These are phyloP conservation scores for Rhodotorula diobovata DNA, from an alignment of 768 basidiomycete genomes.

Conservation along the genomic window DNA sequence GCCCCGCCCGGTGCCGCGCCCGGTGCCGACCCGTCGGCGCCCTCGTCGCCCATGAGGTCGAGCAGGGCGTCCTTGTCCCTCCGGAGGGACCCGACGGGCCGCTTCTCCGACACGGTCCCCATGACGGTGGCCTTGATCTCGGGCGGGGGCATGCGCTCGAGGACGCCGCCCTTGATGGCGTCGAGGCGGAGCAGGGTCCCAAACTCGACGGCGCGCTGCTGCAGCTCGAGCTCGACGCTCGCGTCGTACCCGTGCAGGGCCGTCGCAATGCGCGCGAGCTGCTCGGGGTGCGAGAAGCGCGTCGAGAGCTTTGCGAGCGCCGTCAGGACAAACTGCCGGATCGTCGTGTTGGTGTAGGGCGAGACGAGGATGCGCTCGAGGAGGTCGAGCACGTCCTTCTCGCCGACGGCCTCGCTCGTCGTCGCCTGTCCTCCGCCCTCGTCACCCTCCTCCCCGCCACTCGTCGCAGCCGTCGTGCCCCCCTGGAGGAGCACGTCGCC, in stretches of 20 bases:
- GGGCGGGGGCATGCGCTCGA: constrained; percentile 98
- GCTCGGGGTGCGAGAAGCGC: constrained; percentile 60
- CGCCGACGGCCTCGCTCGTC: constrained; percentile 61
- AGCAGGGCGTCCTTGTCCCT: constrained; percentile 63
- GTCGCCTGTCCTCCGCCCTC: constrained; percentile 65
- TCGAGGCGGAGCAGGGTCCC: constrained; percentile 67
- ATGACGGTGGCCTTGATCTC: constrained; percentile 96
- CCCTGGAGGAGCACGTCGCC: constrained; percentile 81
- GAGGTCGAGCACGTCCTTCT: constrained; percentile 79
- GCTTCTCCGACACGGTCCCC: constrained; percentile 85
- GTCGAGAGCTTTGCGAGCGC: constrained; percentile 85
- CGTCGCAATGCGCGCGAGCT: constrained; percentile 73
- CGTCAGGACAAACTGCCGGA: constrained; percentile 85
- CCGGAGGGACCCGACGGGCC: constrained; percentile 86
- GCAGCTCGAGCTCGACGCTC: constrained; percentile 86
- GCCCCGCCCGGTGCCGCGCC: constrained; percentile 47
- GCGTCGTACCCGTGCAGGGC: constrained; percentile 76
- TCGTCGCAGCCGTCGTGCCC: constrained; percentile 54
- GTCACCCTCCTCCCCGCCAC: constrained; percentile 61
- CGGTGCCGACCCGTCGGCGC: constrained; percentile 32
- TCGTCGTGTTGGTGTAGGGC: constrained; percentile 85
- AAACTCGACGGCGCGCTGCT: constrained; percentile 94
- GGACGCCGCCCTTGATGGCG: constrained; percentile 71
- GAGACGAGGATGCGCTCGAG: constrained; percentile 82
- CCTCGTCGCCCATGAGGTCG: constrained; percentile 80